Evolutionary conservation across 2,329 filamentous ascomycete species (phyloP), one percentile per base, ranked within the genome.

Genomic region (Cordyceps fumosorosea): DNA sequence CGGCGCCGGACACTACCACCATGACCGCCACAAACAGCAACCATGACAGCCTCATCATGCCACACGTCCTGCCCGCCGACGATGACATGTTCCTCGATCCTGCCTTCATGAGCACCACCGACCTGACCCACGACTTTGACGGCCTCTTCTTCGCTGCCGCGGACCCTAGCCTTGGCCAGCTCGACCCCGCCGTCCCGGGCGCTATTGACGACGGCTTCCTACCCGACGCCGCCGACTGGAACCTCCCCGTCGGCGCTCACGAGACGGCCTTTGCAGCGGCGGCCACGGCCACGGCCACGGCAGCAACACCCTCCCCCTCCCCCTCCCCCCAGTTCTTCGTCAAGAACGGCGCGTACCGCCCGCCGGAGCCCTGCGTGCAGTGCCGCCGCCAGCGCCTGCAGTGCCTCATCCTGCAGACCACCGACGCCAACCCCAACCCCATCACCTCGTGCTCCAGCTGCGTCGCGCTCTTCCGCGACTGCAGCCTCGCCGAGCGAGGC

Each of bases 391-490:
- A 76, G 47, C 75, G 78, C 2, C 69, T 82, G 10, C 78, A 81
- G 60, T 81, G 80, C 60, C 70, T 81, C 12, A 78, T 81, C 24
- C 69, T 82, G 11, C 75, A 79, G 37, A 81, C 78, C 0, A 77
- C 77, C 0, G 47, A 71, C 0, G 78, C 73, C 26, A 82, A 82
- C 62, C 80, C 80, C 0, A 82, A 81, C 60, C 80, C 79, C 2
- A 71, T 77, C 56, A 71, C 70, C 6, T 75, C 79, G 0, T 82
- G 80, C 65, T 80, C 80, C 3, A 81, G 77, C 64, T 82, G 80
- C 62, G 80, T 79, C 5, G 80, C 79, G 0, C 69, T 82, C 2
- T 81, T 80, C 62, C 72, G 79, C 1, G 77, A 80, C 63, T 82
- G 80, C 66, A 81, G 80, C 56, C 70, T 81, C 5, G 75, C 79